Conservation (phyloP, 2,329 filamentous ascomycete species). For the Cercospora zeina region DNA sequence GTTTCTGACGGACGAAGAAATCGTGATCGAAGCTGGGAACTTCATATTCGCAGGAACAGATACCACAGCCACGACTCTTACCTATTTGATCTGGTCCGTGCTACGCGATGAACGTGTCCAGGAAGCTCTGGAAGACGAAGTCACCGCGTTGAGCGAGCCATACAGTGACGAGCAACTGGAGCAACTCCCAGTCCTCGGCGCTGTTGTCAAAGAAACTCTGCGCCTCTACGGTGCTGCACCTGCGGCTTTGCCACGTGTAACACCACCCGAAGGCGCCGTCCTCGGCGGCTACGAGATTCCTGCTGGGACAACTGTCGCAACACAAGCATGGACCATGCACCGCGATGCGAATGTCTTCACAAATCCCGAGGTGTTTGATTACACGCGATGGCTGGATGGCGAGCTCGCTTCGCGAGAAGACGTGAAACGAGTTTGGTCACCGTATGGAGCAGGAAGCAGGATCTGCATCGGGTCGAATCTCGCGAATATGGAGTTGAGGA, state of each 20-base stretch:
- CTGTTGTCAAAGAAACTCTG: conserved; percentile 44
- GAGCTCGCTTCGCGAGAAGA: conserved; percentile 12
- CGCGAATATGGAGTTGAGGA: conserved; percentile 29
- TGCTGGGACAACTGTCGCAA: conserved; percentile 41
- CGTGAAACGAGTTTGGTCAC: conserved; percentile 20
- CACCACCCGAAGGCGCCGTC: conserved; percentile 40
- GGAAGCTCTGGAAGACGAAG: conserved; percentile 30
- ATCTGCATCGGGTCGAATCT: conserved; percentile 31
- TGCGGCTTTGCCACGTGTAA: conserved; percentile 40
- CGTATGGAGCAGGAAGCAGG: conserved; percentile 25
- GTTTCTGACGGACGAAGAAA: conserved; percentile 25
- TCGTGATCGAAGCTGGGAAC: conserved; percentile 28
- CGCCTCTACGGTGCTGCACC: conserved; percentile 42
- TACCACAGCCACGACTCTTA: conserved; percentile 35
- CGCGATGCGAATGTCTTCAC: conserved; percentile 39
- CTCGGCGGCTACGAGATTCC: conserved; percentile 44
- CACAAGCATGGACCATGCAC: conserved; percentile 45
- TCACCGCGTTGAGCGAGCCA: conserved; percentile 19
- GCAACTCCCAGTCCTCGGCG: conserved; percentile 39
- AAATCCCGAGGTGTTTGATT: conserved; percentile 22
- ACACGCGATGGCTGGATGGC: conserved; percentile 18
- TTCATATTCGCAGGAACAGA: conserved; percentile 35
- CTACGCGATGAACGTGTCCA: conserved; percentile 27
- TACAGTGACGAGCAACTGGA: conserved; percentile 37
- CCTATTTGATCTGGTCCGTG: conserved; percentile 34